Evolutionary conservation across 2,329 filamentous ascomycete genomes (phyloP), one percentile per base, ranked within the genome.

Genomic region (Arthrinium puccinioides): DNA sequence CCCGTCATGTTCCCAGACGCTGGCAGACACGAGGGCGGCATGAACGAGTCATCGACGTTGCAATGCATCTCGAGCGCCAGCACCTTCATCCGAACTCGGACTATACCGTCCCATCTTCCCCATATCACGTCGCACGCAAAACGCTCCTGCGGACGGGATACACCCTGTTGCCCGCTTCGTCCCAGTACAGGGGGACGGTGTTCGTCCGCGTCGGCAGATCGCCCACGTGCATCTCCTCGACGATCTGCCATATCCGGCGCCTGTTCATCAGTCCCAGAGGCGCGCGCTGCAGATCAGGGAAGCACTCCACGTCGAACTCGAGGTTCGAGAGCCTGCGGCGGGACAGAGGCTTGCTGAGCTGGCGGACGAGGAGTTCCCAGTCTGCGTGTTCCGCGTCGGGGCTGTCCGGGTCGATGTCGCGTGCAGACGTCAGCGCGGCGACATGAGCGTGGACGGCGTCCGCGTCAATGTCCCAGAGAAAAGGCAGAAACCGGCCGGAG

Each of bases 151-250:
- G n/a, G 6, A 44, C 36, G 10, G 46, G 46, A 38, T 45, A 33
- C 13, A 40, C 37, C 24, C 37, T 25, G 21, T 38, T 27, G 2
- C 41, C 42, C 19, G 41, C 37, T 25, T 39, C 39, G 27, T 49
- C 38, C 48, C 48, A 49, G 25, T 50, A 50, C 11, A 38, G 38
- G 9, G 46, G 46, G 32, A 50, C 43, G 14, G 24, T 39, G 16
- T 28, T 28, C 15, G 24, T 9, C 11, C 32, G 21, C 9, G 5
- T 20, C 37, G 5, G 44, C 7, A 45, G 24, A 30, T 51, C 44
- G n/a, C 47, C 43, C 5, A 50, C 46, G 11, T 37, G 47, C 46
- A 50, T 49, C 21, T 49, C 46, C 20, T 46, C 44, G 4, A 45
- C 36, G 11, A 52, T 23, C 33, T 46, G 40, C 48, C 46, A 52